These are phyloP conservation scores for Aspergillus nidulans DNA, from an alignment of 495 filamentous ascomycete species.

Conservation along the genomic window DNA sequence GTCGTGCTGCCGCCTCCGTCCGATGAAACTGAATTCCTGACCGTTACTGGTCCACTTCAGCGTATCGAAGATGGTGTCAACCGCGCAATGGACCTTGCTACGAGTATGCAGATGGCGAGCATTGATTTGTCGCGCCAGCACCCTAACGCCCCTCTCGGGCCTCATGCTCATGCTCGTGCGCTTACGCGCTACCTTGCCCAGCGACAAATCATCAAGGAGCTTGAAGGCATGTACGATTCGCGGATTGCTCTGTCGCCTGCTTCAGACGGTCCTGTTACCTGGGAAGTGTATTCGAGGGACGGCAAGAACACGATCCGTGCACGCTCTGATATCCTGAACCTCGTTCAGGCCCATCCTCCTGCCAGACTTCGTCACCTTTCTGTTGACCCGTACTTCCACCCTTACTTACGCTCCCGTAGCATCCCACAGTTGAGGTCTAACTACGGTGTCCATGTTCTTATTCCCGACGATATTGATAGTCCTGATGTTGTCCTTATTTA, in stretches of 20 bases:
- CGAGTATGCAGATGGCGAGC: slow-evolving; percentile 71
- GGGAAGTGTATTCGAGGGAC: slow-evolving; percentile 81
- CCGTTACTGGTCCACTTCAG: slow-evolving; percentile 74
- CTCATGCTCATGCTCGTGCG: slow-evolving; percentile 73
- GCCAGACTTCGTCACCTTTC: slow-evolving; percentile 62
- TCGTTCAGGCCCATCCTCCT: slow-evolving; percentile 77
- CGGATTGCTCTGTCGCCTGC: slow-evolving; percentile 72
- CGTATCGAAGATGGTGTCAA: slow-evolving; percentile 68
- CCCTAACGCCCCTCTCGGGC: slow-evolving; percentile 63
- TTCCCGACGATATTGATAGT: slow-evolving; percentile 61
- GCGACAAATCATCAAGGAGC: slow-evolving; percentile 66
- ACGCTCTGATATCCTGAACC: slow-evolving; percentile 71
- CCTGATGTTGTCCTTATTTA: slow-evolving; percentile 77
- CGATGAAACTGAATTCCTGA: slow-evolving; percentile 74
- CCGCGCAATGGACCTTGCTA: slow-evolving; percentile 75
- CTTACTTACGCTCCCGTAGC: slow-evolving; percentile 62
- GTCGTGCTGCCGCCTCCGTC: slow-evolving; percentile 69
- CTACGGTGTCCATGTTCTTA: slow-evolving; percentile 73
- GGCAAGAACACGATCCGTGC: slow-evolving; percentile 78
- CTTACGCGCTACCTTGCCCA: slow-evolving; percentile 79
- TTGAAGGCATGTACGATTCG: slow-evolving; percentile 73
- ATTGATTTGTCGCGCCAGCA: slow-evolving; percentile 76
- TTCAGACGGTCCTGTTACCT: slow-evolving; percentile 59
- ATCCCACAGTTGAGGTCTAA: slow-evolving; percentile 61
- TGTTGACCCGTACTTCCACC: slow-evolving; percentile 85